A percentile compares a stretch with the other conserved stretches of the same genome.
Conservation (phyloP, 2,329 filamentous ascomycete species). For the Endothia cerciana region DNA sequence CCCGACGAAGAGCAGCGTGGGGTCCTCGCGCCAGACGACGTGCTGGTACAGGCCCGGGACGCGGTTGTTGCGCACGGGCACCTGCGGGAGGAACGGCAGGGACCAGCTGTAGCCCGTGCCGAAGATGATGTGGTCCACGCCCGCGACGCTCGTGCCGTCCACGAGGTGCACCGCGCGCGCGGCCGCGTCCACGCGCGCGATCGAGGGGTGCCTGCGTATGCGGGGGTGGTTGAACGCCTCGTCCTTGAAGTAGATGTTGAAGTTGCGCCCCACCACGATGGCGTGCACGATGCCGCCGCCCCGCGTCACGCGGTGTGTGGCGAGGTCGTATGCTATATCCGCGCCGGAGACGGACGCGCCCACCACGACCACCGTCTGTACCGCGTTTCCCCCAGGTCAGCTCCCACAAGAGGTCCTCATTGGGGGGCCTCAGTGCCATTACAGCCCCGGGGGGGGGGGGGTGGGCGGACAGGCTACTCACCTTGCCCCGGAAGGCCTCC, state of each 20-base stretch:
- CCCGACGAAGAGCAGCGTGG: conserved; percentile 60
- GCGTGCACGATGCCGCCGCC: conserved; percentile 32
- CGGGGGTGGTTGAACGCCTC: conserved; percentile 34
- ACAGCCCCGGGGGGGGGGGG: too few relatives aligned
- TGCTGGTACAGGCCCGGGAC: conserved; percentile 62
- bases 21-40: conserved; percentile 58
- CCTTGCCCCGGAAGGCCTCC: conserved; percentile 50
- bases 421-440: too few relatives aligned
- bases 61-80: conserved; percentile 57
- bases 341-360: conserved; percentile 68
- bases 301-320: conserved; percentile 26
- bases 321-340: conserved; percentile 51
- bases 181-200: conserved; percentile 31
- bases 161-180: conserved; percentile 52
- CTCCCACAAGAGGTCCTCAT: neutral
- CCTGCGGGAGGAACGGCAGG: conserved; percentile 60
- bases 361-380: conserved; percentile 61
- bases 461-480: conserved; percentile 35
- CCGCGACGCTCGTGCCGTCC: conserved; percentile 54
- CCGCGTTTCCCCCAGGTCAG: neutral
- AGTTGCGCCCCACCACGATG: conserved; percentile 34
- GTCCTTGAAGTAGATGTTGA: conserved; percentile 37
- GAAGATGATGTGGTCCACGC: conserved; percentile 67
- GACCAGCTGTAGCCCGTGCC: conserved; percentile 70
- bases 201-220: conserved; percentile 30